phyloP scores from a whole-genome alignment of 2,329 filamentous ascomycete species.

The Cladophialophora exuberans region DNA sequence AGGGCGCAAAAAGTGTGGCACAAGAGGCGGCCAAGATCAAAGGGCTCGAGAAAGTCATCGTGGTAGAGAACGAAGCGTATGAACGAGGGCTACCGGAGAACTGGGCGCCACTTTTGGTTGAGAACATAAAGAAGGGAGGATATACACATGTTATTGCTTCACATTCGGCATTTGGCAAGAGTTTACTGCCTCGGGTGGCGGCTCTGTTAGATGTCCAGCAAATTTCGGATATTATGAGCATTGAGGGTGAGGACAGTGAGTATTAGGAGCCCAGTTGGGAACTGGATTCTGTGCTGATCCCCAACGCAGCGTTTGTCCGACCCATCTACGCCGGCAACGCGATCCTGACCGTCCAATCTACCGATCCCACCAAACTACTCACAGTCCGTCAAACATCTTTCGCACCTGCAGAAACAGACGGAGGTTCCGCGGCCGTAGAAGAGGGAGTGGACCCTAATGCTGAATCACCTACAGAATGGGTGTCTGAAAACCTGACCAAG shows the following conservation, averaged over 20 bases:
- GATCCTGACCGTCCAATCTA: slow-evolving; percentile 91
- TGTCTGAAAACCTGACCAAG: slow-evolving; percentile 90
- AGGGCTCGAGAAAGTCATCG: slow-evolving; percentile 88
- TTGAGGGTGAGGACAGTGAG: slow-evolving; percentile 83
- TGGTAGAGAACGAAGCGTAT: slow-evolving; percentile 85
- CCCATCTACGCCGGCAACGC: slow-evolving; percentile 98
- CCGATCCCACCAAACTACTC: slow-evolving; percentile 81
- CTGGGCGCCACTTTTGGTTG: slow-evolving; percentile 87
- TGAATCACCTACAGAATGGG: slow-evolving; percentile 77
- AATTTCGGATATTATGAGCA: slow-evolving; percentile 84
- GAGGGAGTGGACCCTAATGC: slow-evolving; percentile 83
- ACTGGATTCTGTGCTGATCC: no score
- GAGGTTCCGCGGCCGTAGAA: slow-evolving; percentile 75
- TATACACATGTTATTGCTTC: slow-evolving; percentile 90
- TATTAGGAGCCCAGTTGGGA: no score
- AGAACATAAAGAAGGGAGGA: slow-evolving; percentile 94
- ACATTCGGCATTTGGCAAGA: slow-evolving; percentile 97
- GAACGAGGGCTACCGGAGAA: slow-evolving; percentile 95
- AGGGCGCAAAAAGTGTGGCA: slow-evolving; percentile 70
- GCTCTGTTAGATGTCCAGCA: slow-evolving; percentile 91
- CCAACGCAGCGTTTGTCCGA: slow-evolving; percentile 81
- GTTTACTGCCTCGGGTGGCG: slow-evolving; percentile 84
- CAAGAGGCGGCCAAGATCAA: slow-evolving; percentile 85
- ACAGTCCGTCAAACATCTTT: slow-evolving; percentile 95
- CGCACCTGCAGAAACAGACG: slow-evolving; percentile 68